These are phyloP conservation scores for Fusarium chaquense DNA, from an alignment of 2,329 filamentous ascomycete species.

Conservation along the genomic window DNA sequence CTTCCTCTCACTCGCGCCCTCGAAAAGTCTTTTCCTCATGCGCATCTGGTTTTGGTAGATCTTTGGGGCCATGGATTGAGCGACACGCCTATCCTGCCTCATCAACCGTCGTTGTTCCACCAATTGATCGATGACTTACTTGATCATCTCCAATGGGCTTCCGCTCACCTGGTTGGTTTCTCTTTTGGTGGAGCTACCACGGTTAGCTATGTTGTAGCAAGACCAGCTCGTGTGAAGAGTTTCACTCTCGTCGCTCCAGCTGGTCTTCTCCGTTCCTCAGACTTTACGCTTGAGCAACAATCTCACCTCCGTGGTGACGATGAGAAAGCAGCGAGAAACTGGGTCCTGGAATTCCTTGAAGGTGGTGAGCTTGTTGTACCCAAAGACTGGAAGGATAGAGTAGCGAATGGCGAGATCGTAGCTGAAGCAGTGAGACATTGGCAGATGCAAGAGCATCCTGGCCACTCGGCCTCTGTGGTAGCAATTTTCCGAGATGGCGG, in stretches of 20 bases:
- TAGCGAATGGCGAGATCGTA: slow-evolving; percentile 58
- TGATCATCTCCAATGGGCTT: slow-evolving; percentile 55
- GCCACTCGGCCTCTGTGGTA: slow-evolving; percentile 60
- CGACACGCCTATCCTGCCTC: slow-evolving; percentile 59
- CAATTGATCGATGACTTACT: slow-evolving; percentile 56
- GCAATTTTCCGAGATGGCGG: slow-evolving; percentile 61
- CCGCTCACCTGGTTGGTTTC: slow-evolving; percentile 61
- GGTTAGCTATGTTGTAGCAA: slow-evolving; percentile 53
- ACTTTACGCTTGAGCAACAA: slow-evolving; percentile 48
- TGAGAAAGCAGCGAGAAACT: slow-evolving; percentile 51
- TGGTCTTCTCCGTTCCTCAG: slow-evolving; percentile 52
- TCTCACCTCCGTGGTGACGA: slow-evolving; percentile 43
- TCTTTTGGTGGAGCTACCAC: slow-evolving; percentile 61
- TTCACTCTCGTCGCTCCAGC: slow-evolving; percentile 61
- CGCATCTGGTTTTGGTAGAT: slow-evolving; percentile 60
- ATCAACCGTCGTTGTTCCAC: slow-evolving; percentile 59
- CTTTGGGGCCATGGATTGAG: slow-evolving; percentile 67
- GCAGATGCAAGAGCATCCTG: slow-evolving; percentile 60
- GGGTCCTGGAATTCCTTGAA: slow-evolving; percentile 57
- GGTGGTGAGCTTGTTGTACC: slow-evolving; percentile 58
- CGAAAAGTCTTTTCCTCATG: slow-evolving; percentile 49
- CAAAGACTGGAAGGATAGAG: slow-evolving; percentile 58
- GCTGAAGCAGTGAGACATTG: slow-evolving; percentile 61
- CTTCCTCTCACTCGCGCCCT: slow-evolving; percentile 56
- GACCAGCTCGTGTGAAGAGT: slow-evolving; percentile 48